phyloP scores from a whole-genome alignment of 179 eudicot genomes.

The Silene vulgaris region DNA sequence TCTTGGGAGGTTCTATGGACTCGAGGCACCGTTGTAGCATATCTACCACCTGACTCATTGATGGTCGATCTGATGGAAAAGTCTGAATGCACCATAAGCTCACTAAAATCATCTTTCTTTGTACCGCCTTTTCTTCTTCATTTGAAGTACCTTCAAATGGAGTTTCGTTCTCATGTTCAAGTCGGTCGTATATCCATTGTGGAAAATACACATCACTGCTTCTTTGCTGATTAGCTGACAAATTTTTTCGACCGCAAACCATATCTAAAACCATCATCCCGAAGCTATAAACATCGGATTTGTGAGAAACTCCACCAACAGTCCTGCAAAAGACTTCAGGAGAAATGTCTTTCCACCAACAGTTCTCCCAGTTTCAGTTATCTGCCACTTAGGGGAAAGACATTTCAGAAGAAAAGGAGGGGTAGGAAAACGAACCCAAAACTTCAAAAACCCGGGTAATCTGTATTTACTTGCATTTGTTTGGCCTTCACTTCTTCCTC shows the following conservation, averaged over 20 bases:
- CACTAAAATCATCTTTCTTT: conserved; percentile 25
- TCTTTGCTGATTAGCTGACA: neutral
- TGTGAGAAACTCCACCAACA: conserved; percentile 24
- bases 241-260: conserved; percentile 20
- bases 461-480: too few species aligned
- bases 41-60: conserved; percentile 27
- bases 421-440: too few species aligned
- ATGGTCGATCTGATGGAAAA: conserved; percentile 20
- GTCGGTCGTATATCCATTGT: conserved; percentile 22
- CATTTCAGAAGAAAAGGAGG: too few species aligned
- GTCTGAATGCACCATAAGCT: conserved; percentile 26
- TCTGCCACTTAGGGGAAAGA: too few species aligned
- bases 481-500: too few species aligned
- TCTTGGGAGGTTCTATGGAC: conserved; percentile 1
- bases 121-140: conserved; percentile 15
- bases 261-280: conserved; percentile 25
- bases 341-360: too few species aligned
- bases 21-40: conserved; percentile 23
- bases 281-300: conserved; percentile 22
- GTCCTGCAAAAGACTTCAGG: conserved; percentile 21
- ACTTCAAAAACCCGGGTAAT: too few species aligned
- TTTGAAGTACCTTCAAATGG: neutral
- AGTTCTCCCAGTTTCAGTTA: too few species aligned
- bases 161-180: conserved; percentile 4
- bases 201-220: conserved; percentile 21